Conservation (phyloP, 2,329 filamentous ascomycete genomes). For the Fonsecaea pugnacius region DNA sequence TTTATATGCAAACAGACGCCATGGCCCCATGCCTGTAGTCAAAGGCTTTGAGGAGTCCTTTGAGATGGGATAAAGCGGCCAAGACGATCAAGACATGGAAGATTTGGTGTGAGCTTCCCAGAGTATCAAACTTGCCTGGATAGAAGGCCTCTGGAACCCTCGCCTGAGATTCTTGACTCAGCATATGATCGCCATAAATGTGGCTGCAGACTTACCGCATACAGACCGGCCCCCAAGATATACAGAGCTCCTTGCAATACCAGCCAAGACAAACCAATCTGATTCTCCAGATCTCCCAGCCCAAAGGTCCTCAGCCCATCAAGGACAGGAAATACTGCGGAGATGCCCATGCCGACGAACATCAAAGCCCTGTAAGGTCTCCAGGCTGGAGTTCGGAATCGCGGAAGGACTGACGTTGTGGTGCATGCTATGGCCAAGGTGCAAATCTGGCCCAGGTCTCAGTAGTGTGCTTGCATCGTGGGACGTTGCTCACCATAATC, state of each 20-base stretch:
- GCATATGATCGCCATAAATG: slow-evolving; percentile 19
- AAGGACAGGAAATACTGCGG: slow-evolving; percentile 78
- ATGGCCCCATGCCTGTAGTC: slow-evolving; percentile 72
- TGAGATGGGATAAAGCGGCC: slow-evolving; percentile 80
- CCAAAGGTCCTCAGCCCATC: slow-evolving; percentile 76
- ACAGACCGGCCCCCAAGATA: slow-evolving; percentile 81
- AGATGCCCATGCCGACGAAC: slow-evolving; percentile 86
- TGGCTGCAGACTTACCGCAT: slow-evolving; percentile 67
- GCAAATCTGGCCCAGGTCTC: slow-evolving; percentile 66
- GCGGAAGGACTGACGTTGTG: slow-evolving; percentile 75
- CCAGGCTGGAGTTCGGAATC: slow-evolving; percentile 81
- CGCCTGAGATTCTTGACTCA: slow-evolving; percentile 50
- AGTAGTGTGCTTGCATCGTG: not conserved
- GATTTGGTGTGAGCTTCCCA: slow-evolving; percentile 92
- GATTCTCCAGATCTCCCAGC: slow-evolving; percentile 64
- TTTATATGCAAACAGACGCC: slow-evolving; percentile 27
- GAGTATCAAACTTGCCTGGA: slow-evolving; percentile 84
- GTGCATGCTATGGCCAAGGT: slow-evolving; percentile 76
- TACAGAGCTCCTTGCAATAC: slow-evolving; percentile 81
- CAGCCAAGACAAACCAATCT: slow-evolving; percentile 81
- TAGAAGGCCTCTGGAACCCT: slow-evolving; percentile 80
- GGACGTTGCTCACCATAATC: slow-evolving; percentile 64
- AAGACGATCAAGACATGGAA: slow-evolving; percentile 89
- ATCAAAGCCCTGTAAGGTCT: slow-evolving; percentile 83
- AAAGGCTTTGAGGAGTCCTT: slow-evolving; percentile 80